Evolutionary conservation across 208 protist genomes (phyloP), one percentile per base, ranked within the genome.

Genomic region (Wallacemonas sp.): DNA sequence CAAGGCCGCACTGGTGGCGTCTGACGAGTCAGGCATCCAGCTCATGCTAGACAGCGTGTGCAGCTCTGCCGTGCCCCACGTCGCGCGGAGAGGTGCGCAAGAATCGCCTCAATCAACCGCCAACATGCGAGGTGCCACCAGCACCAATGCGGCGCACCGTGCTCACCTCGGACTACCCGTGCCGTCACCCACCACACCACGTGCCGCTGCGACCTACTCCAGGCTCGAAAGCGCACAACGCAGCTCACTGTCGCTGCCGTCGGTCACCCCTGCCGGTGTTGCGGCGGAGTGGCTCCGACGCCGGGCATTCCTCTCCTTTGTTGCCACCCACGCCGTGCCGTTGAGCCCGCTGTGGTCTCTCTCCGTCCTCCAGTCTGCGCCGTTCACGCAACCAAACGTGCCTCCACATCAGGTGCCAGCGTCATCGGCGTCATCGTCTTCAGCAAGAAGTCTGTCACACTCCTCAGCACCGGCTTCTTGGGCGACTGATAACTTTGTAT

Each of bases 271-370:
- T n/a, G 15, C 24, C 30, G 53, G 30, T 17, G 19, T 37, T n/a
- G n/a, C n/a, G n/a, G n/a, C n/a, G 0, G 13, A 45, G 24, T 66
- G 64, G 33, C 17, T 68, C 32, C 80, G 78, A 10, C 86, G 86
- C 29, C 70, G 66, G 26, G 73, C 78, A 1, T 26, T 89, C 10
- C 61, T 89, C 13, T 87, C 68, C 59, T 92, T 89, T 76, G 57
- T 88, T 0, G 32, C 24, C 0, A 65, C 78, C 42, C 52, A 85
- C 39, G 63, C 78, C 29, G 58, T 83, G 13, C 78, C 78, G 8
- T 19, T 83, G 24, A 83, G 68, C 65, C 45, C 73, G 0, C 62
- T 83, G 0, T 64, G 26, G 0, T 57, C 22, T 70, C 12, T 12
- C 37, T 42, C n/a, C n/a, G n/a, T n/a, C n/a, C n/a, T n/a, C n/a